Evolutionary conservation across 1,284 basidiomycete genomes (phyloP).

Genomic region (Leccinum fuscescens): DNA sequence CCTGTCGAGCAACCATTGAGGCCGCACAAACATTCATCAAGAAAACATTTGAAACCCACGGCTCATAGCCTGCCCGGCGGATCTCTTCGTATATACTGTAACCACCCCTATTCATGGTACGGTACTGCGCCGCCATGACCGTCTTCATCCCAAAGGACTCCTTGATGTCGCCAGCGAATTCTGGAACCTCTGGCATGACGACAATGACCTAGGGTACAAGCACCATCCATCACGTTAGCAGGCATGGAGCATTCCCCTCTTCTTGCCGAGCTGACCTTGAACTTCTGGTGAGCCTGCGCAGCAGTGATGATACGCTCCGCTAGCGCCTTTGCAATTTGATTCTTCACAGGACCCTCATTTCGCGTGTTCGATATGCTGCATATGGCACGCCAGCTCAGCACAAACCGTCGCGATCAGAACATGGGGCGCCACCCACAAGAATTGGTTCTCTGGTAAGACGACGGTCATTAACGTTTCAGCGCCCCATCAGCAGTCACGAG

Average conservation of each 20-base stretch:
- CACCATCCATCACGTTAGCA: conserved; percentile 7
- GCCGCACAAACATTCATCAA: background rate
- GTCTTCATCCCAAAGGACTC: conserved; percentile 57
- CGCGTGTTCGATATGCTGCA: conserved; percentile 74
- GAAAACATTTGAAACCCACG: conserved; percentile 50
- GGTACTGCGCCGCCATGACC: conserved; percentile 82
- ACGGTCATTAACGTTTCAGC: background rate
- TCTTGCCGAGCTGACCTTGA: conserved; percentile 54
- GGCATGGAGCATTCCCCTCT: background rate
- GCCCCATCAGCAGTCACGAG: conserved; percentile 10
- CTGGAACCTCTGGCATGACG: conserved; percentile 81
- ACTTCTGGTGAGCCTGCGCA: conserved; percentile 65
- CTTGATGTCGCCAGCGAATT: conserved; percentile 81
- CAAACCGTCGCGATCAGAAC: background rate
- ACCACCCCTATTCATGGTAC: conserved; percentile 86
- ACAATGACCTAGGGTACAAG: conserved; percentile 64
- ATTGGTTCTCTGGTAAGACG: conserved; percentile 75
- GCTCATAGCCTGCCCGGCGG: conserved; percentile 76
- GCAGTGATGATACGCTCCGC: conserved; percentile 84
- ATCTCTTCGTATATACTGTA: conserved; percentile 84
- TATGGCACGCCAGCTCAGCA: conserved; percentile 15
- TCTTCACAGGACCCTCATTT: conserved; percentile 67
- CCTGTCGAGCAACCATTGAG: conserved; percentile 38
- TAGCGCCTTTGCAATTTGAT: conserved; percentile 80
- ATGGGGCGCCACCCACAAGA: conserved; percentile 66